phyloP scores from a whole-genome alignment of 1,139 yeast species.

The Candida dubliniensis region DNA sequence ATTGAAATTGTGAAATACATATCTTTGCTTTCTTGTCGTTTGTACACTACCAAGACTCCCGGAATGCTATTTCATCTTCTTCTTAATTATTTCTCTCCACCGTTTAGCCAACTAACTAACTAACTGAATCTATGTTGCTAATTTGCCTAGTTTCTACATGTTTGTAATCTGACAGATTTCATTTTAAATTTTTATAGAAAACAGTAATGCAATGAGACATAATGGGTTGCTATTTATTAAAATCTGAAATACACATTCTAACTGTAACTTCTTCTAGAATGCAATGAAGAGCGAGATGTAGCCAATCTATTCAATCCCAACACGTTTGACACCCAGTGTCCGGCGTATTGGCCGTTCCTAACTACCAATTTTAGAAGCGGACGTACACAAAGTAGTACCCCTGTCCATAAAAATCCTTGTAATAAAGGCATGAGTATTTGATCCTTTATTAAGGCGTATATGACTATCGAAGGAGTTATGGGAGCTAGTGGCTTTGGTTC shows the following conservation, averaged over 20 bases:
- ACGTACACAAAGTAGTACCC: conserved; percentile 30
- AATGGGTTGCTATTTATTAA: neutral
- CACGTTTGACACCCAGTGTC: conserved; percentile 24
- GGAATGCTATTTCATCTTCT: neutral
- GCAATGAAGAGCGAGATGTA: neutral
- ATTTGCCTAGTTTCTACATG: no score
- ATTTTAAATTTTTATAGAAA: no score
- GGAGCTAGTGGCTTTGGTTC: conserved; percentile 28
- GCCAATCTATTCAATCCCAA: conserved; percentile 24
- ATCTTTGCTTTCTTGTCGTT: neutral
- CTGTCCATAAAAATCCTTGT: conserved; percentile 46
- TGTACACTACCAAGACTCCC: neutral
- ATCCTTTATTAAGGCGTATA: conserved; percentile 60
- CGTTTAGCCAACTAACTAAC: neutral
- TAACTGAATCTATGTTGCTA: neutral
- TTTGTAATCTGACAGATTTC: no score
- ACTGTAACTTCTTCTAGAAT: neutral
- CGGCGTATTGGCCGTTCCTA: conserved; percentile 33
- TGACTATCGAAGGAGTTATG: conserved; percentile 48
- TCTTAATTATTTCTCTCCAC: neutral
- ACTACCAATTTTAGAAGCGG: conserved; percentile 32
- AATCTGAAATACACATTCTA: neutral
- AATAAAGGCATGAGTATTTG: conserved; percentile 67
- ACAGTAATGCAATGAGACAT: no score
- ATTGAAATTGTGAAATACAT: neutral